These are phyloP conservation scores for Aechmea fasciata DNA, from an alignment of 176 grass and related monocot species.

Conservation along the genomic window DNA sequence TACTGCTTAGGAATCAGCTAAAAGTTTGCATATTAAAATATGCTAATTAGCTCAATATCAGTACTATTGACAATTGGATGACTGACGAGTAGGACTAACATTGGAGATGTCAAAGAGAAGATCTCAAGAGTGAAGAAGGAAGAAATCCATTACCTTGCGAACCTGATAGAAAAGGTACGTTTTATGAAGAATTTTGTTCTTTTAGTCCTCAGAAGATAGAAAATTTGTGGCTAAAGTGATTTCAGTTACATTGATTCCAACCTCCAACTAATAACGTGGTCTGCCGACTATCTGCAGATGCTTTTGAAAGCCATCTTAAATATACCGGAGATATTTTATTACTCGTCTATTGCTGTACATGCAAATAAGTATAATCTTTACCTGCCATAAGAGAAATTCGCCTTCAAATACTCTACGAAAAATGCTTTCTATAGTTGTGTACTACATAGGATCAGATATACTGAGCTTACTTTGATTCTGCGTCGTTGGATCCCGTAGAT, in stretches of 20 bases:
- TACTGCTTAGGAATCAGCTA: background rate
- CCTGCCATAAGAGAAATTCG: background rate
- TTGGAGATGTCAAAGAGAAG: constrained; percentile 40
- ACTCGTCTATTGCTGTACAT: too few species aligned
- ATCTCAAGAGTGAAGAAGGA: constrained; percentile 43
- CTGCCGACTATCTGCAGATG: background rate
- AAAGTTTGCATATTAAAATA: background rate
- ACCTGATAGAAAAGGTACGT: constrained; percentile 41
- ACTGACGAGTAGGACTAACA: constrained; percentile 31
- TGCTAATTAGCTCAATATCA: constrained; percentile 5
- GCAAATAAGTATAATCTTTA: background rate
- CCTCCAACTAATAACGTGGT: background rate
- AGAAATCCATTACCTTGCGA: constrained; percentile 36
- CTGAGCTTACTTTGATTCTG: too few species aligned
- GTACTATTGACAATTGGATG: constrained; percentile 15
- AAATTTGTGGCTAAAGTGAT: background rate
- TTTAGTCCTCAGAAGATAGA: background rate
- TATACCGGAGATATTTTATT: background rate
- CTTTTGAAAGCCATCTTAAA: background rate
- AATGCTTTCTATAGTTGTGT: background rate
- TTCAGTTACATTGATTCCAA: background rate
- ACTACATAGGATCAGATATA: background rate
- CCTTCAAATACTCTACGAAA: background rate
- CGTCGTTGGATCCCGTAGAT: too few species aligned
- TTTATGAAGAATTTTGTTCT: constrained; percentile 5